Evolutionary conservation across 768 basidiomycete genomes (phyloP).

Genomic region (Termitomyces sp.): DNA sequence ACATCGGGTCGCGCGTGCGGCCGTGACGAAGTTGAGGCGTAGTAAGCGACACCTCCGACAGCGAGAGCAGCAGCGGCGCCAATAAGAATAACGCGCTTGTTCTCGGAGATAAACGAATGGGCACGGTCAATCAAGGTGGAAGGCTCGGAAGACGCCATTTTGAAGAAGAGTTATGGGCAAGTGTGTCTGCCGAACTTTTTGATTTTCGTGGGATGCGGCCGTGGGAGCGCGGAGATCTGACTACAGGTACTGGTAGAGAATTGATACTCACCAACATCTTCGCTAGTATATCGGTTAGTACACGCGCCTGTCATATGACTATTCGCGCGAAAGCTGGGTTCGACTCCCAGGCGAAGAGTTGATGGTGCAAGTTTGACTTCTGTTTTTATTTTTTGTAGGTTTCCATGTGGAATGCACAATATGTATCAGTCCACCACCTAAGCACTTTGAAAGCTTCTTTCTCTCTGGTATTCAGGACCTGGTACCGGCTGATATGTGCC

Average conservation of each 20-base stretch:
- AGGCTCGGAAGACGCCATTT: conserved; percentile 16
- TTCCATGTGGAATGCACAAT: too few relatives aligned
- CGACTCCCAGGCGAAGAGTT: conserved; percentile 4
- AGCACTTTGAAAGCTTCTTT: too few relatives aligned
- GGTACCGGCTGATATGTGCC: too few relatives aligned
- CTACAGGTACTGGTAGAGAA: too few relatives aligned
- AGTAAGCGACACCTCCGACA: conserved; percentile 73
- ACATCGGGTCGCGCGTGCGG: conserved; percentile 26
- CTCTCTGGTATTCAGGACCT: too few relatives aligned
- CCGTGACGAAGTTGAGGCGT: conserved; percentile 52
- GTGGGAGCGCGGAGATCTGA: not conserved
- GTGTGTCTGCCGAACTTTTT: not conserved
- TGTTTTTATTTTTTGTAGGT: too few relatives aligned
- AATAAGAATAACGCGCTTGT: conserved; percentile 72
- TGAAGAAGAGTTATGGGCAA: not conserved
- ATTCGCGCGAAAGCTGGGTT: conserved; percentile 2
- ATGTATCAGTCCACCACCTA: too few relatives aligned
- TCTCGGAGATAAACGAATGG: conserved; percentile 65
- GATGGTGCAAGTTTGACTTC: too few relatives aligned
- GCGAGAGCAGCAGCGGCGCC: conserved; percentile 68
- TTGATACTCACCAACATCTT: too few relatives aligned
- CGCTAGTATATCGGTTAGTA: conserved; percentile 8
- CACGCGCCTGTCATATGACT: conserved; percentile 6
- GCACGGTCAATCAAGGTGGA: conserved; percentile 50
- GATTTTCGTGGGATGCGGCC: conserved; percentile 4